Conservation (phyloP, 2,329 filamentous ascomycete species). For the Ceratocystis destructans region DNA sequence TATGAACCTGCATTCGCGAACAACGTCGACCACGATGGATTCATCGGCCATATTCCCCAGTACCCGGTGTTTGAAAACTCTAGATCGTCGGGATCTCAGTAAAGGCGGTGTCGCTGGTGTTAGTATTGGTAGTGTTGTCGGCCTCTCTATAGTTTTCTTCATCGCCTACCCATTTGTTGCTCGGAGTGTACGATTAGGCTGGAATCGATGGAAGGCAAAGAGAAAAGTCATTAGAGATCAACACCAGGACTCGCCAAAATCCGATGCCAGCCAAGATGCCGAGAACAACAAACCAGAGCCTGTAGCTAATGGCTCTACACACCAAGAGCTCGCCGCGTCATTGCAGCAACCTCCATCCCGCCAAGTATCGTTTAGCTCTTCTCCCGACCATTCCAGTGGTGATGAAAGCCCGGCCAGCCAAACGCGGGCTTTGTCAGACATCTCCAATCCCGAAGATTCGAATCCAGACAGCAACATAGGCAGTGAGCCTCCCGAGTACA, state of each 20-base stretch:
- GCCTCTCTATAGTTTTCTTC: conserved; percentile 18
- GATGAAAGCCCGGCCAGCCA: not conserved
- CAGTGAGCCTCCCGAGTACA: conserved; percentile 11
- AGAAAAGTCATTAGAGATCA: not conserved
- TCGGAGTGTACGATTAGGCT: conserved; percentile 16
- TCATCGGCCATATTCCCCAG: not conserved
- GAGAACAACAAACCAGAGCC: not conserved
- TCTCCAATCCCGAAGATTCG: not conserved
- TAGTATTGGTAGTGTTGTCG: conserved; percentile 35
- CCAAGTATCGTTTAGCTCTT: not conserved
- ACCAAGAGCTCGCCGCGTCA: not conserved
- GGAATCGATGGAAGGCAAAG: conserved; percentile 11
- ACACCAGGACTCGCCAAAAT: not conserved
- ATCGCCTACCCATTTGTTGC: conserved; percentile 20
- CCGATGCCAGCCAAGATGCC: not conserved
- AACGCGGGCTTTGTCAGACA: not conserved
- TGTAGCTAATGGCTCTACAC: not conserved
- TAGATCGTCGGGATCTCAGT: conserved; percentile 21
- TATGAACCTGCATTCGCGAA: conserved; percentile 12
- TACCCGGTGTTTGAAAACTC: not conserved
- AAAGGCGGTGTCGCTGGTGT: conserved; percentile 47
- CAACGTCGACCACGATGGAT: not conserved
- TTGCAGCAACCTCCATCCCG: not conserved
- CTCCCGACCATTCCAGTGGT: not conserved
- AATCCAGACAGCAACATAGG: not conserved